These are phyloP conservation scores for Aspergillus spinulosporus DNA, from an alignment of 2,329 filamentous ascomycete genomes.

Conservation along the genomic window DNA sequence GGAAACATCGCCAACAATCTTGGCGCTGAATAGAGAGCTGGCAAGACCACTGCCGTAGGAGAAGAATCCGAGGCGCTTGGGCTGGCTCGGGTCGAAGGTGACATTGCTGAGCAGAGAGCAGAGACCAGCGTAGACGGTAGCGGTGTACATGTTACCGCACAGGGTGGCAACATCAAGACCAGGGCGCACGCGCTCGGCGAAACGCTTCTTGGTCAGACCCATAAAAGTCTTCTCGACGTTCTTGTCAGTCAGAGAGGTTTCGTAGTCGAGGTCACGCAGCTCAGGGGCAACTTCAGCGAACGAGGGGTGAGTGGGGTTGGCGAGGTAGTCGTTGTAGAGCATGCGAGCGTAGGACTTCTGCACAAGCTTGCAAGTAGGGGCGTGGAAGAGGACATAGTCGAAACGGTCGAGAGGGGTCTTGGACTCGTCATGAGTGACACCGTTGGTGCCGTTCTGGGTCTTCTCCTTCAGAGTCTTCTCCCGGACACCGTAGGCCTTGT, in stretches of 20 bases:
- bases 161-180: constrained; percentile 74
- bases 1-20: constrained; percentile 68
- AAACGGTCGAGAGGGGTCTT: constrained; percentile 75
- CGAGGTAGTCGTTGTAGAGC: constrained; percentile 81
- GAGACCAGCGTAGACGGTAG: constrained; percentile 60
- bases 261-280: constrained; percentile 74
- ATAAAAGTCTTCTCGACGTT: constrained; percentile 85
- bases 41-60: constrained; percentile 78
- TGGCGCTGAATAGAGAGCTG: constrained; percentile 68
- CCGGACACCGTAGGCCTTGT: constrained; percentile 75
- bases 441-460: constrained; percentile 51
- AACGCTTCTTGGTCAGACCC: constrained; percentile 78
- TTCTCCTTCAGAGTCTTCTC: constrained; percentile 60
- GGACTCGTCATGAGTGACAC: constrained; percentile 41
- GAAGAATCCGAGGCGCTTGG: constrained; percentile 74
- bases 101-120: constrained; percentile 64
- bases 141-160: constrained; percentile 67
- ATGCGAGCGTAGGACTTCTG: constrained; percentile 83
- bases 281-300: constrained; percentile 76
- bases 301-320: constrained; percentile 63
- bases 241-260: constrained; percentile 78
- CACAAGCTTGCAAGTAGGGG: constrained; percentile 84
- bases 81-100: constrained; percentile 62
- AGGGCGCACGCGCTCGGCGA: constrained; percentile 73
- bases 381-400: constrained; percentile 80